Evolutionary conservation across 257 asterid genomes (phyloP).

Genomic region (Paulownia fortunei): DNA sequence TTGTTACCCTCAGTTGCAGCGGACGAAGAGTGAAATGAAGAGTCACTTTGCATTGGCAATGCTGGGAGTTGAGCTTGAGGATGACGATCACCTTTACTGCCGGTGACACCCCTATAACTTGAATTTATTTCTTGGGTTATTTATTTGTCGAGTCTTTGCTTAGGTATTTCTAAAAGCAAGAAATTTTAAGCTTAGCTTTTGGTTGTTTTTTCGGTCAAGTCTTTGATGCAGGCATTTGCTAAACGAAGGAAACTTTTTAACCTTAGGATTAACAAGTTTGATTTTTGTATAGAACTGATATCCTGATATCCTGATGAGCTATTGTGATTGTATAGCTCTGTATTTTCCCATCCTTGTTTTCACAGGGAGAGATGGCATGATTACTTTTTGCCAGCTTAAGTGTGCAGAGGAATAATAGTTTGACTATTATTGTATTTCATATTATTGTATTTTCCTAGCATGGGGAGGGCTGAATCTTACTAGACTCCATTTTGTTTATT

Average conservation of each 20-base stretch:
- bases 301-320: neutral
- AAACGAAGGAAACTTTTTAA: neutral
- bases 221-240: neutral
- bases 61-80: constrained; percentile 69
- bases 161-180: neutral
- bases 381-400: constrained; percentile 2
- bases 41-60: constrained; percentile 72
- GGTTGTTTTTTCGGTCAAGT: neutral
- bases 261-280: constrained; percentile 26
- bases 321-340: neutral
- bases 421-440: neutral
- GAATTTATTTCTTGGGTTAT: neutral
- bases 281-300: constrained; percentile 40
- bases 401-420: neutral
- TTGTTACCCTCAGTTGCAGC: constrained; percentile 46
- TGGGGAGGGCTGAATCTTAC: neutral
- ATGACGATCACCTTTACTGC: constrained; percentile 49
- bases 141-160: neutral
- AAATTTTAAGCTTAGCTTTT: neutral
- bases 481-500: neutral
- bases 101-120: constrained; percentile 32
- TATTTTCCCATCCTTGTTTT: neutral
- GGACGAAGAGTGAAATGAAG: constrained; percentile 57
- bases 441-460: neutral
- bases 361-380: neutral